Evolutionary conservation across 179 eudicot species (phyloP).

Genomic region (Patellifolia procumbens): DNA sequence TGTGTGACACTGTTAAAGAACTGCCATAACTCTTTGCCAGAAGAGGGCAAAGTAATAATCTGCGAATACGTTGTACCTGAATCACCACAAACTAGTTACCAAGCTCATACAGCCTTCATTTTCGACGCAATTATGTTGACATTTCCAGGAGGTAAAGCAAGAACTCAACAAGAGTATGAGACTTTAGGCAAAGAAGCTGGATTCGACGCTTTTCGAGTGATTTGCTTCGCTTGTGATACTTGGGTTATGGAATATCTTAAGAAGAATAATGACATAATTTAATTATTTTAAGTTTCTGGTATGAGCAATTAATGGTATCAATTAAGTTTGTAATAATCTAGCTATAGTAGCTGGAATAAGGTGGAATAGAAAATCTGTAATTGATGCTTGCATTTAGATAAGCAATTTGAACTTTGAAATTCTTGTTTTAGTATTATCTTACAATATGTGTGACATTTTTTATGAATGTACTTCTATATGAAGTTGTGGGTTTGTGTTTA

Average conservation of each 20-base stretch:
- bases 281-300: background rate
- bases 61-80: conserved; percentile 34
- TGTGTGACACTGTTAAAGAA: conserved; percentile 27
- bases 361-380: no score
- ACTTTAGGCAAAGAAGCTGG: conserved; percentile 32
- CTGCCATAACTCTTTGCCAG: conserved; percentile 30
- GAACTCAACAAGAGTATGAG: conserved; percentile 26
- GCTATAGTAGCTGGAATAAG: no score
- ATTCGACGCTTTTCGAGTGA: conserved; percentile 18
- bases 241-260: conserved; percentile 32
- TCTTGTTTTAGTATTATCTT: no score
- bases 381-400: no score
- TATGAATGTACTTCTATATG: no score
- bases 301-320: no score
- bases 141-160: conserved; percentile 22
- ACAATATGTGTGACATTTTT: no score
- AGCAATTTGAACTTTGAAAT: no score
- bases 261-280: background rate
- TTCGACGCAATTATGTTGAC: conserved; percentile 28
- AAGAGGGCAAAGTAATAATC: conserved; percentile 28
- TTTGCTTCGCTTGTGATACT: conserved; percentile 31
- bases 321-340: no score
- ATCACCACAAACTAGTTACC: conserved; percentile 11
- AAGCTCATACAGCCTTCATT: conserved; percentile 26
- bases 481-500: no score